phyloP scores from a whole-genome alignment of 176 grass and related monocot genomes.

The Chloris gayana region DNA sequence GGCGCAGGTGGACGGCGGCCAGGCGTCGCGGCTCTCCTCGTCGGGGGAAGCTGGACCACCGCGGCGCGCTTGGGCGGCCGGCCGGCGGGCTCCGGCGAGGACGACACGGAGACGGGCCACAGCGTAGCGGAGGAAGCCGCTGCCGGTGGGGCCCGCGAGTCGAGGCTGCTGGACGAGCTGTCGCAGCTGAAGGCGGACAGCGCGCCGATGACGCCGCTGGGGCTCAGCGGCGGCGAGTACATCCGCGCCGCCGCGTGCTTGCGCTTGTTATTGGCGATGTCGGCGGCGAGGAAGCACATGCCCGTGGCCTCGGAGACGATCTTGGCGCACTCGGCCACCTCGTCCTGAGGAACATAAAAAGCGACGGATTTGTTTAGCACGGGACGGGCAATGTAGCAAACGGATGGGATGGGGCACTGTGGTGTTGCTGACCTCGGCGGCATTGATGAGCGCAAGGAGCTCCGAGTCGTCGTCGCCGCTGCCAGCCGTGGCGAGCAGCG shows the following conservation, averaged over 20 bases:
- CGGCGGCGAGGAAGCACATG: conserved; percentile 9
- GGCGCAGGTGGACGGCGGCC: conserved; percentile 28
- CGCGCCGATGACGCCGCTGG: conserved; percentile 58
- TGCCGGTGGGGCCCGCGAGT: conserved; percentile 13
- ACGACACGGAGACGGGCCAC: conserved; percentile 41
- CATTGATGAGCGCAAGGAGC: conserved; percentile 54
- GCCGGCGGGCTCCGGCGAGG: conserved; percentile 36
- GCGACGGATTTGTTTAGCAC: not conserved
- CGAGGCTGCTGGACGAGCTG: conserved; percentile 52
- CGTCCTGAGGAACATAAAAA: conserved; percentile 39
- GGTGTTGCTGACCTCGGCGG: conserved; percentile 48
- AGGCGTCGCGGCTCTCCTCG: conserved; percentile 69
- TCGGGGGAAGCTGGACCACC: conserved; percentile 12
- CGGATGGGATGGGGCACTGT: not conserved
- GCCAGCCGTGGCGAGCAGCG: conserved; percentile 45
- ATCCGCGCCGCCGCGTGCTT: conserved; percentile 46
- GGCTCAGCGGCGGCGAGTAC: conserved; percentile 60
- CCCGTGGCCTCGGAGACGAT: conserved; percentile 46
- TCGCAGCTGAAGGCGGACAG: conserved; percentile 71
- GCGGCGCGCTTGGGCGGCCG: conserved; percentile 29
- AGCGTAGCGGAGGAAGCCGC: not conserved
- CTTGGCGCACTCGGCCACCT: conserved; percentile 57
- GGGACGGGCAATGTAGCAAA: not conserved
- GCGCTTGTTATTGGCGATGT: conserved; percentile 39
- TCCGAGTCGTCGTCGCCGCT: conserved; percentile 24